Conservation (phyloP, 2,329 filamentous ascomycete species). For the Alternaria novae-zelandiae region DNA sequence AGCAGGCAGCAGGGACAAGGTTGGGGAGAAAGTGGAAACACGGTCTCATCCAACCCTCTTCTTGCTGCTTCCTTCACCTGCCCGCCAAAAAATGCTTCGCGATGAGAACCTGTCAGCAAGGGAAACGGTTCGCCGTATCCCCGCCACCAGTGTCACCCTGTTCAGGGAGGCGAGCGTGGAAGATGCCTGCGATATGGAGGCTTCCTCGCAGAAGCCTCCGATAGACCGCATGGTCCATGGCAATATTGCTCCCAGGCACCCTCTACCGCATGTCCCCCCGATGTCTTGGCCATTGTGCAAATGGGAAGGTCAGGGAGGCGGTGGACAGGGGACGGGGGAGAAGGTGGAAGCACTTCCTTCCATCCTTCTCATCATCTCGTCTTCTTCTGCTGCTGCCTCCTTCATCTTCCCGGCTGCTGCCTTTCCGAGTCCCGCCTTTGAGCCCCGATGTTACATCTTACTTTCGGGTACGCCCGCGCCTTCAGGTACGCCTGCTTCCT, state of each 20-base stretch:
- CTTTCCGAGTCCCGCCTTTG: neutral
- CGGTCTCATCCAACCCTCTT: neutral
- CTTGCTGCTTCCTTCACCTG: neutral
- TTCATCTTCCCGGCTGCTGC: neutral
- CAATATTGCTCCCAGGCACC: slow-evolving; percentile 26
- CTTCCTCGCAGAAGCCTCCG: slow-evolving; percentile 18
- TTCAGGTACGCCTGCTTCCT: slow-evolving; percentile 16
- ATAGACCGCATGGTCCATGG: slow-evolving; percentile 33
- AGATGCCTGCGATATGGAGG: slow-evolving; percentile 35
- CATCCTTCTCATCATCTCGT: neutral
- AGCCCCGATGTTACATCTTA: slow-evolving; percentile 3
- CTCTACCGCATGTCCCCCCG: slow-evolving; percentile 18
- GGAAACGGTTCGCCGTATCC: slow-evolving; percentile 17
- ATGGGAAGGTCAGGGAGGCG: neutral
- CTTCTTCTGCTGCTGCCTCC: neutral
- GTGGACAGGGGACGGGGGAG: neutral
- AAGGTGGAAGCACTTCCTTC: neutral
- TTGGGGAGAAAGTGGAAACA: neutral
- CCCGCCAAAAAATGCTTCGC: slow-evolving; percentile 20
- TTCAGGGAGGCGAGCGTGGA: slow-evolving; percentile 29
- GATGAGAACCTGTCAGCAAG: slow-evolving; percentile 29
- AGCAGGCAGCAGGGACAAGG: neutral
- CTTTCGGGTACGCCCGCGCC: slow-evolving; percentile 9
- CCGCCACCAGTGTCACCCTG: slow-evolving; percentile 32
- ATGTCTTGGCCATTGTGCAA: slow-evolving; percentile 18